phyloP scores from a whole-genome alignment of 2,329 filamentous ascomycete species.

The Elsinoe necatrix region DNA sequence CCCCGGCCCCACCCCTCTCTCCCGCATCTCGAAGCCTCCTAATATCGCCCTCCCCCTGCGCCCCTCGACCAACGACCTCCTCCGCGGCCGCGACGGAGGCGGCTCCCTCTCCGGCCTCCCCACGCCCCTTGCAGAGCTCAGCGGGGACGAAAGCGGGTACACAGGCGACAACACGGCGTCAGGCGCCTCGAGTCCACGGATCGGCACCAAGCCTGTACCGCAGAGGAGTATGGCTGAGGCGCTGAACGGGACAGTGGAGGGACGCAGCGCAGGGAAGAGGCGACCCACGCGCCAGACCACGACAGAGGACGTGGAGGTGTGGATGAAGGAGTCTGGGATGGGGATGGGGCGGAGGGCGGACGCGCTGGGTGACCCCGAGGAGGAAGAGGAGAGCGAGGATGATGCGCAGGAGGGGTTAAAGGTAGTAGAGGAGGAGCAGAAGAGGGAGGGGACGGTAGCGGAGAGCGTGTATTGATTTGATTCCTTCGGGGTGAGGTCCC shows the following conservation, averaged over 20 bases:
- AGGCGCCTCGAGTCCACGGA: neutral
- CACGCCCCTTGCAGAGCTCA: constrained; percentile 34
- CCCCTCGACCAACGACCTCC: constrained; percentile 16
- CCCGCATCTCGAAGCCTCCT: constrained; percentile 8
- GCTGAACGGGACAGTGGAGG: too few species aligned
- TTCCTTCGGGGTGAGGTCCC: too few species aligned
- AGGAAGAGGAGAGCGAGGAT: constrained; percentile 21
- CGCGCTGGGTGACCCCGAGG: constrained; percentile 34
- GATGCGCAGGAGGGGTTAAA: neutral
- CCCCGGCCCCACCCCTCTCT: neutral
- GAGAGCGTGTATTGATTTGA: constrained; percentile 14
- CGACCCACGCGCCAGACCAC: constrained; percentile 37
- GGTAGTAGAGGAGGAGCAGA: neutral
- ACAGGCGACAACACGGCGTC: constrained; percentile 19
- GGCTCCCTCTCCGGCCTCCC: constrained; percentile 27
- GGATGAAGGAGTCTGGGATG: constrained; percentile 43
- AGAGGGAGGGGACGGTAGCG: neutral
- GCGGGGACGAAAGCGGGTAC: constrained; percentile 40
- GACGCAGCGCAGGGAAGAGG: constrained; percentile 19
- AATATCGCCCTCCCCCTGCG: constrained; percentile 12
- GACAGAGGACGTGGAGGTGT: constrained; percentile 30
- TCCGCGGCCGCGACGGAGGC: constrained; percentile 28
- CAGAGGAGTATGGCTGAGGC: neutral
- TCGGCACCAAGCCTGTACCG: constrained; percentile 7
- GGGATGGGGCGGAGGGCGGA: constrained; percentile 37